phyloP scores from a whole-genome alignment of 768 basidiomycete species.

The Russula griseocarnosa region DNA sequence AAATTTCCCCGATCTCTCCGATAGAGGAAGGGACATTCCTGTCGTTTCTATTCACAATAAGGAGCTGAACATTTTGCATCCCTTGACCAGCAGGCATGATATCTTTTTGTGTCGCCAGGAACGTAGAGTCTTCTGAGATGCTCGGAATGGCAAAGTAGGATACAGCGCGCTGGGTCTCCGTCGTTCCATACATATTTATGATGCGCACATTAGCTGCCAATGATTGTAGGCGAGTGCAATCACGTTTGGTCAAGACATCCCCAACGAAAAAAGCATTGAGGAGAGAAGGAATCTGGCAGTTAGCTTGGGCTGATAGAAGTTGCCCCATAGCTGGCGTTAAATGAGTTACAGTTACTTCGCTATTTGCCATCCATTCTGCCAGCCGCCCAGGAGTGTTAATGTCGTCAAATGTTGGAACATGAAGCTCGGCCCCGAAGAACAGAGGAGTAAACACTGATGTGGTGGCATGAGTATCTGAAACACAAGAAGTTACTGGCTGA shows the following conservation, averaged over 20 bases:
- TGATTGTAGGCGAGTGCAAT: slow-evolving; percentile 89
- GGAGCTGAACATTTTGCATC: slow-evolving; percentile 95
- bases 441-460: slow-evolving; percentile 91
- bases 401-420: slow-evolving; percentile 94
- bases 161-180: slow-evolving; percentile 97
- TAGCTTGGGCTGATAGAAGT: slow-evolving; percentile 85
- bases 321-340: slow-evolving; percentile 99
- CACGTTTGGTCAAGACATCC: slow-evolving; percentile 97
- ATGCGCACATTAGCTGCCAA: slow-evolving; percentile 90
- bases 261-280: slow-evolving; percentile 96
- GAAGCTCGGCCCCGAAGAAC: slow-evolving; percentile 92
- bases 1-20: slow-evolving; percentile 98
- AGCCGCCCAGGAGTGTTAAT: slow-evolving; percentile 95
- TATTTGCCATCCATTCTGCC: slow-evolving; percentile 97
- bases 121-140: slow-evolving; percentile 77
- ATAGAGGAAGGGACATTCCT: slow-evolving; percentile 82
- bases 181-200: slow-evolving; percentile 99
- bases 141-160: slow-evolving; percentile 94
- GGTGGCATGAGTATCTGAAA: slow-evolving; percentile 13
- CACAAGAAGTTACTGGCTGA: neutral
- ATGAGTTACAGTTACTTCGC: slow-evolving; percentile 90
- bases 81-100: slow-evolving; percentile 97
- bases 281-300: slow-evolving; percentile 78
- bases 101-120: slow-evolving; percentile 92
- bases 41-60: slow-evolving; percentile 91